Base-by-base conservation (phyloP, 352 stramenopile genomes). In the Globisporangium echinulatum region DNA sequence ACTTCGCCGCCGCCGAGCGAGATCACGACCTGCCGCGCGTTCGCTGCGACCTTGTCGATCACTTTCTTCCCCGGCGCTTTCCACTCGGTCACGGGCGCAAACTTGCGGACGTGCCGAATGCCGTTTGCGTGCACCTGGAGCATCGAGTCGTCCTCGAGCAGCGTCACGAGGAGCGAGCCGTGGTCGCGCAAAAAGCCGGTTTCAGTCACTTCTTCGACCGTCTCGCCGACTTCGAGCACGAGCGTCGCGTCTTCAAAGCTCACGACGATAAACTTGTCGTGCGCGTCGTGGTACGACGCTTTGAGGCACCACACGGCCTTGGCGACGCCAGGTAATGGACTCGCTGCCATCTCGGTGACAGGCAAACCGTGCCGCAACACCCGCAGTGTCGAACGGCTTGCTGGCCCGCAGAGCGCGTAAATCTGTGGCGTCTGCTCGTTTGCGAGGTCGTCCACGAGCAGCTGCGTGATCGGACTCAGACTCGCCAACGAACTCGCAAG, bases 231-330 rank as follows among this genome's bases (percentile, higher is more conserved):
- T 57, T 91, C 86, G 8, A 99, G 77, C 13, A 99, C 97, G 36
- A 99, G 84, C 15, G 97, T 99, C 46, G 96, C 96, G 67, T 99
- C 97, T 63, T 97, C 94, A 77, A 99, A 99, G 52, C 91, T 98
- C n/a, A 99, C 97, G 13, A 99, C 94, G 68, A 99, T 99, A 68
- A 98, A 99, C 66, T 92, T 91, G 66, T 92, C 83, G 43, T 80
- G 74, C 9, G 68, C 62, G 58, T 91, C 80, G 14, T 71, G 62
- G 52, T 89, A 89, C 7, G 81, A 92, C 51, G 96, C 88, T 49
- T 96, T 92, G 49, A 99, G 72, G 17, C 96, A 98, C 80, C 96
- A 99, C 9, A 99, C 94, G 1, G 85, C 86, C 62, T 96, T 97
- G 13, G 97, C 96, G 42, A 97, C 83, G 54, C 96, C 97, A 4